These are phyloP conservation scores for Cladosporium sp. DNA, from an alignment of 2,329 filamentous ascomycete species.

Conservation along the genomic window DNA sequence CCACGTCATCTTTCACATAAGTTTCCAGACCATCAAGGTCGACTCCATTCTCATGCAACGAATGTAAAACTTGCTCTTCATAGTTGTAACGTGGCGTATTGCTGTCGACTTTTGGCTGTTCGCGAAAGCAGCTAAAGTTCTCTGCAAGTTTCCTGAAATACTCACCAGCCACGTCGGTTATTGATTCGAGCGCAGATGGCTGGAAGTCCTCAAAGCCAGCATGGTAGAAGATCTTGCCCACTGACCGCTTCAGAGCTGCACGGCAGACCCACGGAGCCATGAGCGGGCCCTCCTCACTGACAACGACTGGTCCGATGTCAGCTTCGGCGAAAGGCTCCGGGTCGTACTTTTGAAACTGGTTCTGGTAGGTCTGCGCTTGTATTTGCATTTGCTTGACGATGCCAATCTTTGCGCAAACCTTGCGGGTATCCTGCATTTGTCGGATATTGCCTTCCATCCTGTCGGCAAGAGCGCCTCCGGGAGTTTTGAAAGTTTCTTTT, in stretches of 20 bases:
- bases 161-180: constrained; percentile 85
- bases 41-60: constrained; percentile 78
- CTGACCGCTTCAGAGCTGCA: constrained; percentile 81
- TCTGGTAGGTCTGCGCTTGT: constrained; percentile 92
- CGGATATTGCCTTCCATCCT: constrained; percentile 89
- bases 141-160: constrained; percentile 84
- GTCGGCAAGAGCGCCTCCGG: constrained; percentile 70
- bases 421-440: constrained; percentile 95
- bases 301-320: constrained; percentile 85
- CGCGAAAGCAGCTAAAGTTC: constrained; percentile 78
- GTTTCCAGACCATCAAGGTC: constrained; percentile 78
- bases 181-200: constrained; percentile 84
- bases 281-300: constrained; percentile 83
- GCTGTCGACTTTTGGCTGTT: constrained; percentile 66
- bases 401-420: constrained; percentile 92
- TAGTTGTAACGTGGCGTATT: constrained; percentile 66
- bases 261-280: constrained; percentile 82
- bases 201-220: constrained; percentile 97
- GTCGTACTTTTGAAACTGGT: constrained; percentile 97
- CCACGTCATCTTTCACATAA: constrained; percentile 92
- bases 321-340: constrained; percentile 83
- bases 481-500: constrained; percentile 71
- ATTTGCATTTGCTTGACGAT: constrained; percentile 99
- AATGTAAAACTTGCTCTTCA: constrained; percentile 86
- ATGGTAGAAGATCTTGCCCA: constrained; percentile 94